These are phyloP conservation scores for Blastobotrys petasosporus DNA, from an alignment of 1,139 yeast species.

Conservation along the genomic window DNA sequence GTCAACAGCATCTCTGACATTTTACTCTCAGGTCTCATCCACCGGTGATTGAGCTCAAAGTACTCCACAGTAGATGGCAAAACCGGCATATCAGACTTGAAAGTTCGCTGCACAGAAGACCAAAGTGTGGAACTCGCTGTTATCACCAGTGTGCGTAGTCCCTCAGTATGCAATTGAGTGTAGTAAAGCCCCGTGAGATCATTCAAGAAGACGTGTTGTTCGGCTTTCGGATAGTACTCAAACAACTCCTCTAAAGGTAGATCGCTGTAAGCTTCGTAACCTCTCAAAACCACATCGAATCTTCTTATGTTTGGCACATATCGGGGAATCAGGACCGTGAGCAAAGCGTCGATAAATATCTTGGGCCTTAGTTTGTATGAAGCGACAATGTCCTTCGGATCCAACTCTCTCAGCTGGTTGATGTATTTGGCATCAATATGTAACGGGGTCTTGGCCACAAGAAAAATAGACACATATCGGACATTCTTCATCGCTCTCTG, in stretches of 20 bases:
- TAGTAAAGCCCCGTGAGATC: constrained; percentile 9
- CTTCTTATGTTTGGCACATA: constrained; percentile 1
- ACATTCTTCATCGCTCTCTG: constrained; percentile 1
- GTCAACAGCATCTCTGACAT: constrained; percentile 6
- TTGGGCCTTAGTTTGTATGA: neutral
- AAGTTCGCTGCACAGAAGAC: constrained; percentile 10
- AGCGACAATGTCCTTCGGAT: constrained; percentile 1
- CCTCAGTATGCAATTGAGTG: neutral
- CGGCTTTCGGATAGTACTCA: constrained; percentile 3
- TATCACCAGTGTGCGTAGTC: constrained; percentile 3
- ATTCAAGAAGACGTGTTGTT: constrained; percentile 4
- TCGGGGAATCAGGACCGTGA: constrained; percentile 3
- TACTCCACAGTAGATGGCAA: constrained; percentile 6
- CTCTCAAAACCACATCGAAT: constrained; percentile 8
- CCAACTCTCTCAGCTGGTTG: neutral
- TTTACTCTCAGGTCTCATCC: constrained; percentile 6
- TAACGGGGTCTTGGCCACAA: constrained; percentile 2
- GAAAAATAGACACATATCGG: neutral
- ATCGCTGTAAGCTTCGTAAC: constrained; percentile 8
- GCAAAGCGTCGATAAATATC: constrained; percentile 6
- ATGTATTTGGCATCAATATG: constrained; percentile 5
- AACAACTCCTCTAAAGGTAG: constrained; percentile 1
- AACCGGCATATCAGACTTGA: constrained; percentile 6
- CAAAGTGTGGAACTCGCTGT: constrained; percentile 6
- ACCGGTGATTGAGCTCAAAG: constrained; percentile 7